Conservation (phyloP, 306 rosid genomes). For the Malus fusca region DNA sequence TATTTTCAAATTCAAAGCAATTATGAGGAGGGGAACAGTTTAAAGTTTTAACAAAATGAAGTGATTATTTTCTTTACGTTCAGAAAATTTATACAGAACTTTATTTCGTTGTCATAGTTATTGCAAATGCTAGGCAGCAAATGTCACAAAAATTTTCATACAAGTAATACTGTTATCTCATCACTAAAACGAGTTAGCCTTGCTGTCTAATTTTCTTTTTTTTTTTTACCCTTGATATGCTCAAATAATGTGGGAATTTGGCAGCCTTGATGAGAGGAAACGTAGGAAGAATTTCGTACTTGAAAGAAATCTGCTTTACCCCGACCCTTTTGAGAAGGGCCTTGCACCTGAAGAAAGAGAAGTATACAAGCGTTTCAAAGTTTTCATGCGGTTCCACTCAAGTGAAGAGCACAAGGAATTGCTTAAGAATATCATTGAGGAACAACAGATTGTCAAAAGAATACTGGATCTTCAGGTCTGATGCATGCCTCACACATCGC, state of each 20-base stretch:
- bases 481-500: background rate
- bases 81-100: background rate
- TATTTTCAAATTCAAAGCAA: background rate
- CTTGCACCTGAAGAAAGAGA: slow-evolving; percentile 64
- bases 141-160: background rate
- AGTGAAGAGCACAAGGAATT: slow-evolving; percentile 62
- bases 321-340: slow-evolving; percentile 58
- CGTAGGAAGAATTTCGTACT: slow-evolving; percentile 66
- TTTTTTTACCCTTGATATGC: background rate
- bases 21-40: background rate
- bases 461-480: slow-evolving; percentile 79
- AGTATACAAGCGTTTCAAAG: slow-evolving; percentile 55
- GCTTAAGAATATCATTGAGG: slow-evolving; percentile 55
- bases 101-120: background rate
- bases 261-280: slow-evolving; percentile 89
- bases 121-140: background rate
- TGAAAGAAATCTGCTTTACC: slow-evolving; percentile 71
- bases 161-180: background rate
- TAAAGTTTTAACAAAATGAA: too few relatives aligned
- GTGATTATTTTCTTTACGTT: too few relatives aligned
- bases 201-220: background rate
- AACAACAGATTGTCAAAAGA: slow-evolving; percentile 57
- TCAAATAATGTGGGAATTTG: slow-evolving; percentile 20
- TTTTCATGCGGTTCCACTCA: slow-evolving; percentile 78
- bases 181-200: background rate